phyloP scores from a whole-genome alignment of 306 rosid species.

The Argentina anserina region DNA sequence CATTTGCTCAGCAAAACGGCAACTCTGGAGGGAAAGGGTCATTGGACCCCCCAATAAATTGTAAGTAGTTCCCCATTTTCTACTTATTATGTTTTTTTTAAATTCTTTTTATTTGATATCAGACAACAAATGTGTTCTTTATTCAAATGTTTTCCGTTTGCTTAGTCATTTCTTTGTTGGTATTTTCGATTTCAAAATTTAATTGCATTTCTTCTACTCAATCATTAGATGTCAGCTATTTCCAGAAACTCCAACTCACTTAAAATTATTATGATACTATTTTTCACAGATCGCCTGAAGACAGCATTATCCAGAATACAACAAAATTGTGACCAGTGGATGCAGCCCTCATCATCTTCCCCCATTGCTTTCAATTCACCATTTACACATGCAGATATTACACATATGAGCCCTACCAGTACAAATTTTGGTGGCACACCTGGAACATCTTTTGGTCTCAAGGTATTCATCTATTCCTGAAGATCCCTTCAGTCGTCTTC shows the following conservation, averaged over 20 bases:
- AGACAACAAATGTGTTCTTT: not conserved
- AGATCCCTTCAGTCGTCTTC: not conserved
- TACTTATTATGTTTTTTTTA: not conserved
- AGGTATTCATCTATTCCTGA: constrained; percentile 45
- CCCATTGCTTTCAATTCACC: constrained; percentile 51
- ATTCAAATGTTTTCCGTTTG: not conserved
- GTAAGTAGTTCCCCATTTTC: constrained; percentile 45
- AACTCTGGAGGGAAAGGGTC: constrained; percentile 69
- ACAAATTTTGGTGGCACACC: constrained; percentile 45
- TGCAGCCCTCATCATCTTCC: constrained; percentile 52
- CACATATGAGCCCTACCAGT: constrained; percentile 57
- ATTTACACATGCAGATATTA: constrained; percentile 54
- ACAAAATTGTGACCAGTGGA: constrained; percentile 91
- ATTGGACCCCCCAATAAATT: constrained; percentile 50
- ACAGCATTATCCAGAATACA: constrained; percentile 76
- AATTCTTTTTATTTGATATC: not conserved
- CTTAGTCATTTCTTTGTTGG: not conserved
- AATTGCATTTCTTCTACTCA: constrained; percentile 4
- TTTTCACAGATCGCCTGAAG: constrained; percentile 72
- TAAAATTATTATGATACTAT: constrained; percentile 29
- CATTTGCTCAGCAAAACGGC: constrained; percentile 73
- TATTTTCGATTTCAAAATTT: not conserved
- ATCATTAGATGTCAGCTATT: constrained; percentile 12
- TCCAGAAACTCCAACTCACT: constrained; percentile 22
- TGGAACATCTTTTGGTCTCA: constrained; percentile 64